A percentile compares a stretch with the other conserved stretches of the same genome.
Conservation (phyloP, 805 yeast genomes). For the Saccharomycopsis babjevae region DNA sequence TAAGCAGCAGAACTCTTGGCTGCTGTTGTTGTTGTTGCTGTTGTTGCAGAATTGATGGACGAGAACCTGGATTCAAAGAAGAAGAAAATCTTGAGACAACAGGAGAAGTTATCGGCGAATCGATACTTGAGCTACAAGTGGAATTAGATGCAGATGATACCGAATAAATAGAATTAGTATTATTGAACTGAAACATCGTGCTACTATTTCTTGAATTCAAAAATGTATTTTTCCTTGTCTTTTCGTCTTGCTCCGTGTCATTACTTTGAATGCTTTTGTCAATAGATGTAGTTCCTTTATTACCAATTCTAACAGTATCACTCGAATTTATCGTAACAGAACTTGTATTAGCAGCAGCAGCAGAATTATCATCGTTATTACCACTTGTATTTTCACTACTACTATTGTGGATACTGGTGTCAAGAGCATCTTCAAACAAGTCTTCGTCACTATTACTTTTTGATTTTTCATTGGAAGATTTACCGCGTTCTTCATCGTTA, state of each 20-base stretch:
- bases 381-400: constrained; percentile 2
- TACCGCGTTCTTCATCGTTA: too few species aligned
- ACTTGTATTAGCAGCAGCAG: constrained; percentile 10
- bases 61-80: not conserved
- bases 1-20: not conserved
- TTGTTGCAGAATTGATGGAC: not conserved
- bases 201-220: constrained; percentile 7
- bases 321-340: constrained; percentile 11
- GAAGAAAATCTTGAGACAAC: not conserved
- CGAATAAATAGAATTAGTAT: not conserved
- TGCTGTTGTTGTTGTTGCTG: not conserved
- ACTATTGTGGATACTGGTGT: constrained; percentile 6
- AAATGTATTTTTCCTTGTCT: constrained; percentile 14
- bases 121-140: not conserved
- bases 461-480: not conserved
- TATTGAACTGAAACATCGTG: not conserved
- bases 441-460: not conserved
- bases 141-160: not conserved
- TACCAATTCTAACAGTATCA: constrained; percentile 3
- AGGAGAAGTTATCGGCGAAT: not conserved
- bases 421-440: constrained; percentile 6
- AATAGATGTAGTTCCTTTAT: not conserved
- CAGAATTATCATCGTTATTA: constrained; percentile 9
- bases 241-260: not conserved
- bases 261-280: not conserved